Evolutionary conservation across 768 basidiomycete species (phyloP), one percentile per base, ranked within the genome.

Genomic region (Cystofilobasidium bisporidii): DNA sequence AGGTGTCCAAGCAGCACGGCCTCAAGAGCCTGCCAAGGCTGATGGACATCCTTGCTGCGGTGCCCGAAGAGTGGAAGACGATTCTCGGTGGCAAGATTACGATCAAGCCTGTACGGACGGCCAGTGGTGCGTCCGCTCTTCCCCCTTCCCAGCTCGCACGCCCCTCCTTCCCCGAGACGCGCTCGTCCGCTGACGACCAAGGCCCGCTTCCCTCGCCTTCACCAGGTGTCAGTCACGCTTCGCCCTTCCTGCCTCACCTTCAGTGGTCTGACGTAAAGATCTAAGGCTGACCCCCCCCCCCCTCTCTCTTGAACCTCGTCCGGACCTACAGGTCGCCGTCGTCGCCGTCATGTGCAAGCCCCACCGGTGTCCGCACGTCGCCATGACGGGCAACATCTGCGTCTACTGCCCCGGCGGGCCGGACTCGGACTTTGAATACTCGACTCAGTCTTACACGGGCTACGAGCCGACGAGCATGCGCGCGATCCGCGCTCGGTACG

Each of bases 311-410:
- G n/a, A n/a, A n/a, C n/a, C n/a, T n/a, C n/a, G n/a, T n/a, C n/a
- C n/a, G 36, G 6, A 12, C 36, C n/a, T 8, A 15, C 69, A 94
- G 91, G 93, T 98, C 67, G 96, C 94, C 20, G 94, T 98, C 28
- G 96, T 99, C 18, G 96, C 96, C 12, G 94, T 99, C n/a, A 99
- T 99, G 96, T 94, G 92, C 81, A 99, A 98, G 75, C 96, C 96
- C 1, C 96, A 99, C 81, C 84, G 96, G 63, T 99, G 96, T 81
- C 96, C 96, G 5, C 96, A 99, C 79, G 98, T 99, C 65, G 96
- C 96, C 11, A 96, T 99, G 91, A 99, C 96, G 0, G 96, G 96
- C 33, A 99, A 99, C 74, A 98, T 99, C 65, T 99, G 96, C 79
- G 96, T 99, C 43, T 97, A 98, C 76, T 99, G 96, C 75, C 96